Percentiles rank a stretch among this genome's conserved stretches.
These are phyloP conservation scores for Blastobotrys malaysiensis DNA, from an alignment of 1,139 yeast species.

Conservation along the genomic window DNA sequence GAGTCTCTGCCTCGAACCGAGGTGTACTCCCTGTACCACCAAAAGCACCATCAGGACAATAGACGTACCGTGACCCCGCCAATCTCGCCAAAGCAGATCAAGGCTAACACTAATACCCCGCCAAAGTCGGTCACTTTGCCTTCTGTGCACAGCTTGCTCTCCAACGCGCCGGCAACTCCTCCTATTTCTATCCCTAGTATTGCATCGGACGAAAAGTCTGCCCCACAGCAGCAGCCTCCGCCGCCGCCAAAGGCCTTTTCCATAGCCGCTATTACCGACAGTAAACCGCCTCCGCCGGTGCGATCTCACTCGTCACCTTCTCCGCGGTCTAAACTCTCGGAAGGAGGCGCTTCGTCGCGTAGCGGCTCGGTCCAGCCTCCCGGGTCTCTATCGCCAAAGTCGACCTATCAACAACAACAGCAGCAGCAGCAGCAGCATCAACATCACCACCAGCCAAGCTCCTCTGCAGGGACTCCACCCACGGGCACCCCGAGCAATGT, in stretches of 20 bases:
- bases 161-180: slow-evolving; percentile 3
- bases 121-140: slow-evolving; percentile 3
- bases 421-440: neutral
- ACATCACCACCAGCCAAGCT: neutral
- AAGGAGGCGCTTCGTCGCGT: neutral
- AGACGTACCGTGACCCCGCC: neutral
- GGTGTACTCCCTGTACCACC: neutral
- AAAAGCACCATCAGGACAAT: neutral
- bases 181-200: neutral
- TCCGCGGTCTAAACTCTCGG: neutral
- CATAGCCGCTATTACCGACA: neutral
- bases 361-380: neutral
- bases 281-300: neutral
- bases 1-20: neutral
- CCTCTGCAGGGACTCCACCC: neutral
- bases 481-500: neutral
- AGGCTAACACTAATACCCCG: neutral
- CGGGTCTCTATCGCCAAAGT: neutral
- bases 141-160: neutral
- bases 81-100: slow-evolving; percentile 3
- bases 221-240: neutral
- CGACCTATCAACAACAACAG: neutral
- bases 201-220: neutral
- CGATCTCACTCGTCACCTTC: neutral
- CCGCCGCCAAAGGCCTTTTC: neutral